Evolutionary conservation across 1,284 basidiomycete species (phyloP).

Genomic region (Malassezia slooffiae): DNA sequence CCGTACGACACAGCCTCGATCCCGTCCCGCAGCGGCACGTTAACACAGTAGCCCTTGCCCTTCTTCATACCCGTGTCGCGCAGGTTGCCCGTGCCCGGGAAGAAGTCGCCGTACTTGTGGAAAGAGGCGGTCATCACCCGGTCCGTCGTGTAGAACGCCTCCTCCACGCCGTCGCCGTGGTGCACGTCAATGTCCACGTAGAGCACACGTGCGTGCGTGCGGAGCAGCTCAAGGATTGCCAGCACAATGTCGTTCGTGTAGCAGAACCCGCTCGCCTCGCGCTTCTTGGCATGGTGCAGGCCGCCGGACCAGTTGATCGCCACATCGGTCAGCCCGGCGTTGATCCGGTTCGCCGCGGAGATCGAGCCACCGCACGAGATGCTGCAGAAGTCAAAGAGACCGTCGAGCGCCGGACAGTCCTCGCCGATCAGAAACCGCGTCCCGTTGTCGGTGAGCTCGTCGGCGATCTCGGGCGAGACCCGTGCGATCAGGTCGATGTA

Average conservation of each 20-base stretch:
- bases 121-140: slow-evolving; percentile 92
- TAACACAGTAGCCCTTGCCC: slow-evolving; percentile 82
- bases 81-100: slow-evolving; percentile 66
- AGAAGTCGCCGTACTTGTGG: slow-evolving; percentile 88
- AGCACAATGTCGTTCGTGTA: slow-evolving; percentile 71
- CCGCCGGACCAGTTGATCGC: slow-evolving; percentile 97
- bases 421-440: slow-evolving; percentile 55
- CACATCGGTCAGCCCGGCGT: slow-evolving; percentile 74
- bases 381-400: slow-evolving; percentile 90
- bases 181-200: slow-evolving; percentile 98
- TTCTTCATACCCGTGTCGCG: slow-evolving; percentile 71
- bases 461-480: slow-evolving; percentile 58
- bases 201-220: slow-evolving; percentile 69
- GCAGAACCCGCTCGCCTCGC: slow-evolving; percentile 90
- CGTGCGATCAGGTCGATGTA: slow-evolving; percentile 80
- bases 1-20: slow-evolving; percentile 67
- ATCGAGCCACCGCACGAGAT: slow-evolving; percentile 77
- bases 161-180: slow-evolving; percentile 96
- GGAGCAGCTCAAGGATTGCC: slow-evolving; percentile 41
- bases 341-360: slow-evolving; percentile 73
- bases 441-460: slow-evolving; percentile 63
- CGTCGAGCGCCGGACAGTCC: slow-evolving; percentile 93
- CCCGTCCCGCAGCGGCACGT: slow-evolving; percentile 86
- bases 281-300: slow-evolving; percentile 93
- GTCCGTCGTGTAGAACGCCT: slow-evolving; percentile 95